A percentile compares a stretch with the other conserved stretches of the same genome.
These are phyloP conservation scores for Dryas integrifolia DNA, from an alignment of 331 rosid species.

Conservation along the genomic window DNA sequence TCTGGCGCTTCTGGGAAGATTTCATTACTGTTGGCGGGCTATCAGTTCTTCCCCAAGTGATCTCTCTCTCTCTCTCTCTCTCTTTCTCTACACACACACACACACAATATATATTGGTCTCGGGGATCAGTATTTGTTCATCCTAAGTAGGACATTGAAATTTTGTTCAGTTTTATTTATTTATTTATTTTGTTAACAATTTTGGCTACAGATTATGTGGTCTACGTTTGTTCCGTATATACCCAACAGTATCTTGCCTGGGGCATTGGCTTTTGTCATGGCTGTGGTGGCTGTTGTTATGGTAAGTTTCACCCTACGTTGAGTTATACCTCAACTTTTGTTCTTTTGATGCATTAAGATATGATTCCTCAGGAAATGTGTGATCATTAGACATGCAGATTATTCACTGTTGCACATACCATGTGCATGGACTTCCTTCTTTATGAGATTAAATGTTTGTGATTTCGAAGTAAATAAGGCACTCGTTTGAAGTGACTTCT, in stretches of 20 bases:
- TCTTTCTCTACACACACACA: neutral
- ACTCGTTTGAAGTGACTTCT: neutral
- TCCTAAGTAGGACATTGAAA: neutral
- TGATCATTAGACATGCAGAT: neutral
- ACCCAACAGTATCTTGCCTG: conserved; percentile 84
- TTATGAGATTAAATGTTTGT: neutral
- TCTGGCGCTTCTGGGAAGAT: conserved; percentile 89
- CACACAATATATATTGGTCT: neutral
- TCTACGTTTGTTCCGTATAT: conserved; percentile 89
- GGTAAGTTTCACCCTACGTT: conserved; percentile 35
- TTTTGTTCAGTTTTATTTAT: neutral
- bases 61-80: conserved; percentile 7
- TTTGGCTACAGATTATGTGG: conserved; percentile 83
- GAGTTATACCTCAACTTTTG: neutral
- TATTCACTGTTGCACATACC: neutral
- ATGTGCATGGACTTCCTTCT: neutral
- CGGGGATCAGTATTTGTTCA: neutral
- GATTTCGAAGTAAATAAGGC: neutral
- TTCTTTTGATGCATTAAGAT: neutral
- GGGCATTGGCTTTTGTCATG: conserved; percentile 51
- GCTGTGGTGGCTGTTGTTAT: conserved; percentile 54
- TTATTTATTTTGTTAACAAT: neutral
- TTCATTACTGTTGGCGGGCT: conserved; percentile 90
- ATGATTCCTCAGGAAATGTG: conserved; percentile 5
- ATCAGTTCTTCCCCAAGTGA: conserved; percentile 86